phyloP scores from a whole-genome alignment of 331 rosid genomes.

The Phaseolus coccineus region DNA sequence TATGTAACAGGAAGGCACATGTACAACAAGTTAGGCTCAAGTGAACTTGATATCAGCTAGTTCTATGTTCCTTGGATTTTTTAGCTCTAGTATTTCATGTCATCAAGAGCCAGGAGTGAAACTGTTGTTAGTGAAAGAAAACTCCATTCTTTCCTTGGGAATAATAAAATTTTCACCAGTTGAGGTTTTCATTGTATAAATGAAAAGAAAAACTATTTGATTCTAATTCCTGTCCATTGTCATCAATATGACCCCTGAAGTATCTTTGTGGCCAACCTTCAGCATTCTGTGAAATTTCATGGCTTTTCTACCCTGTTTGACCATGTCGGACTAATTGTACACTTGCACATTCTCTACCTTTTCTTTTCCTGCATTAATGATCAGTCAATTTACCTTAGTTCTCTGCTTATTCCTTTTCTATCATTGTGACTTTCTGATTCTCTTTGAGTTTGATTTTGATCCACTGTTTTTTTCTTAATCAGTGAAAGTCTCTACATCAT shows the following conservation, averaged over 20 bases:
- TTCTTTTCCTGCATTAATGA: neutral
- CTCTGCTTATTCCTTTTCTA: constrained; percentile 6
- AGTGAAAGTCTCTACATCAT: neutral
- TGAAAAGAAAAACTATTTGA: neutral
- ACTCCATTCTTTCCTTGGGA: neutral
- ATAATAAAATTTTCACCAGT: neutral
- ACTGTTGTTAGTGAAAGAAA: constrained; percentile 13
- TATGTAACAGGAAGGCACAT: neutral
- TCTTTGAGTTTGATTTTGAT: neutral
- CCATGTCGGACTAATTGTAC: neutral
- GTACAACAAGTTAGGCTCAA: constrained; percentile 11
- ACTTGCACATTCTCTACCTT: neutral
- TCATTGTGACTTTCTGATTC: neutral
- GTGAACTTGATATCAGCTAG: constrained; percentile 29
- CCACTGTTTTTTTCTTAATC: neutral
- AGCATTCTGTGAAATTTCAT: neutral
- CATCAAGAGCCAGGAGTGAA: neutral
- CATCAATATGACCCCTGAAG: constrained; percentile 6
- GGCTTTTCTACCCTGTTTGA: neutral
- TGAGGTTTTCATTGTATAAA: neutral
- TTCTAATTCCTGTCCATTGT: neutral
- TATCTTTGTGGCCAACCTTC: neutral
- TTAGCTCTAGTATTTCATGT: constrained; percentile 24
- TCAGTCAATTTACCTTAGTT: neutral
- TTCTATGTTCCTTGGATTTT: constrained; percentile 21